These are phyloP conservation scores for Malania oleifera DNA, from an alignment of 164 flowering plant species.

Conservation along the genomic window DNA sequence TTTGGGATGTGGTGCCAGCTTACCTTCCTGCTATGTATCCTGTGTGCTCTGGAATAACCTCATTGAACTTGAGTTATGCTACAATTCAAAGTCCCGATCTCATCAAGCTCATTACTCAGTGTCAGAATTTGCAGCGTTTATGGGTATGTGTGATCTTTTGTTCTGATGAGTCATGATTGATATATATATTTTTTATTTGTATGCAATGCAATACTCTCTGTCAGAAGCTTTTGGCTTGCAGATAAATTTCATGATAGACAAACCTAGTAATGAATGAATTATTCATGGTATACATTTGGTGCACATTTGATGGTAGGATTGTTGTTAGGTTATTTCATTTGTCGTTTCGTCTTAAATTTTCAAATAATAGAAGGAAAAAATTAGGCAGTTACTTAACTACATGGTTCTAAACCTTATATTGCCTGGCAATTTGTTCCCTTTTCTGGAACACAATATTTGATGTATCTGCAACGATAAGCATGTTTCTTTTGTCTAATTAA, in stretches of 20 bases:
- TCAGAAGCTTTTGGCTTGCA: not conserved
- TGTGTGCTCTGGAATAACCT: conserved; percentile 56
- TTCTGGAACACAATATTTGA: not conserved
- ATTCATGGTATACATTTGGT: not conserved
- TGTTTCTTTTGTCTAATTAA: not conserved
- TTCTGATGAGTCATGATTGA: not conserved
- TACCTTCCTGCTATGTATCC: conserved; percentile 62
- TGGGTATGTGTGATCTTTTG: conserved; percentile 41
- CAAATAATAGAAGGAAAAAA: not conserved
- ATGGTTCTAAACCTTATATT: not conserved
- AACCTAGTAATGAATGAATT: not conserved
- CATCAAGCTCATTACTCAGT: conserved; percentile 54
- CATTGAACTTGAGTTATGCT: conserved; percentile 77
- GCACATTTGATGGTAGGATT: not conserved
- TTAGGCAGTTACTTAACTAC: not conserved
- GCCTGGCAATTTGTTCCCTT: not conserved
- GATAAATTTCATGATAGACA: too few species aligned
- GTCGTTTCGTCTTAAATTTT: too few species aligned
- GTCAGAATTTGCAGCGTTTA: conserved; percentile 60
- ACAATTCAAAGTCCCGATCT: conserved; percentile 53
- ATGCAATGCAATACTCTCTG: not conserved
- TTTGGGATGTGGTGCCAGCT: conserved; percentile 71
- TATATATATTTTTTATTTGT: not conserved
- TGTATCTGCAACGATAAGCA: not conserved
- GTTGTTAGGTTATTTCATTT: not conserved